Evolutionary conservation across 805 yeast species (phyloP).

Genomic region (Scheffersomyces ergatensis): DNA sequence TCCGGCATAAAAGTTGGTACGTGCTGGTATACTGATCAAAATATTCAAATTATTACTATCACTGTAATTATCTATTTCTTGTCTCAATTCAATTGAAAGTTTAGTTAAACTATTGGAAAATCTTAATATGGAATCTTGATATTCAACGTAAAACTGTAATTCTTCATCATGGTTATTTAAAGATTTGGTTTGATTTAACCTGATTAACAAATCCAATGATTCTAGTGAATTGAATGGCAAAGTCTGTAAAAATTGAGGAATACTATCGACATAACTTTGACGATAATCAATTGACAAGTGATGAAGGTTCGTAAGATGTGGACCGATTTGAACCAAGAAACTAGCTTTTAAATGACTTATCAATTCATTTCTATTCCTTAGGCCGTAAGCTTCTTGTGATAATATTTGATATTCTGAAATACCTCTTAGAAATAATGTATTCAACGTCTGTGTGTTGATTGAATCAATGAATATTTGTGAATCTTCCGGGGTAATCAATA

Average conservation of each 20-base stretch:
- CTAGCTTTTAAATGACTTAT: not conserved
- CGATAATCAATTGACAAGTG: constrained; percentile 37
- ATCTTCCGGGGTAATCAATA: constrained; percentile 21
- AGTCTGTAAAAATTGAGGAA: constrained; percentile 28
- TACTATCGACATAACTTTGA: constrained; percentile 40
- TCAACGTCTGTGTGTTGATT: constrained; percentile 18
- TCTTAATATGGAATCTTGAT: constrained; percentile 15
- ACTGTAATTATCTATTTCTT: constrained; percentile 18
- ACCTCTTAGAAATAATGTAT: constrained; percentile 27
- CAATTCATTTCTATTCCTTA: not conserved
- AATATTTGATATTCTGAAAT: constrained; percentile 32
- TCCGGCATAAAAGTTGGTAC: constrained; percentile 7
- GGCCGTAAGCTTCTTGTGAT: constrained; percentile 1
- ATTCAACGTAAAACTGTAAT: constrained; percentile 7
- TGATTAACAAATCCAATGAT: constrained; percentile 37
- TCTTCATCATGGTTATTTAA: constrained; percentile 7
- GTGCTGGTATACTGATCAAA: constrained; percentile 1
- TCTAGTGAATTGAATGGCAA: constrained; percentile 18
- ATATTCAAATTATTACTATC: constrained; percentile 3
- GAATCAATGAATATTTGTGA: constrained; percentile 13
- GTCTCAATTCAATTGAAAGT: constrained; percentile 40
- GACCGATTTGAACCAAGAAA: constrained; percentile 22
- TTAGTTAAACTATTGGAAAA: constrained; percentile 19
- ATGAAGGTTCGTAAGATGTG: constrained; percentile 19
- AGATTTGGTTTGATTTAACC: constrained; percentile 34